Evolutionary conservation across 495 filamentous ascomycete genomes (phyloP).

Genomic region (Hyaloscypha finlandica): DNA sequence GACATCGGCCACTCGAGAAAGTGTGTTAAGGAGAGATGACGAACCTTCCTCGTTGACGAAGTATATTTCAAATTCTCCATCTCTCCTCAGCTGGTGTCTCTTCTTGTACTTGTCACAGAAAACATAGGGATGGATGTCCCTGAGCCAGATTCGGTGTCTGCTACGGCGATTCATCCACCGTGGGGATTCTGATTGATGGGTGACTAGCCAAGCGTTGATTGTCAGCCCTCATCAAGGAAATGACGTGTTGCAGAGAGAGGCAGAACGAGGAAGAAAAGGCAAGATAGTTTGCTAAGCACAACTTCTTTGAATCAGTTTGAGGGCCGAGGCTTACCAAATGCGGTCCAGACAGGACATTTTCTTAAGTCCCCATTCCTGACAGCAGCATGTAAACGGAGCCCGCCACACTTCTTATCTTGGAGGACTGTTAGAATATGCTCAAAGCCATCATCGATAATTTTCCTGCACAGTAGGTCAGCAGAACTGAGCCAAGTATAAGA

Average conservation of each 20-base stretch:
- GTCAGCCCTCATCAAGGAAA: background rate
- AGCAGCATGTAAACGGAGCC: constrained; percentile 56
- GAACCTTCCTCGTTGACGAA: constrained; percentile 27
- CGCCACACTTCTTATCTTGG: constrained; percentile 62
- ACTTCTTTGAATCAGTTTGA: background rate
- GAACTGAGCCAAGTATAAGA: background rate
- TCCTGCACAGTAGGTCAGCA: constrained; percentile 41
- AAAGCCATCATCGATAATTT: constrained; percentile 70
- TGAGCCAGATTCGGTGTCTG: constrained; percentile 57
- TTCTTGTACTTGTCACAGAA: constrained; percentile 60
- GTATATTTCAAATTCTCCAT: constrained; percentile 31
- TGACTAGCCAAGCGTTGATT: constrained; percentile 45
- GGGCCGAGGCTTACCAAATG: constrained; percentile 53
- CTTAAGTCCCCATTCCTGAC: constrained; percentile 51
- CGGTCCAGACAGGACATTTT: constrained; percentile 71
- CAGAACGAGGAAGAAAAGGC: background rate
- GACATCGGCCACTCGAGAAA: background rate
- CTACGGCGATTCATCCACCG: constrained; percentile 58
- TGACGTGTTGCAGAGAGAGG: background rate
- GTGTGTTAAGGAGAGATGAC: constrained; percentile 5
- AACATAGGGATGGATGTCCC: constrained; percentile 61
- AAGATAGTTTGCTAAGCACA: background rate
- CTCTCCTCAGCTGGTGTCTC: constrained; percentile 25
- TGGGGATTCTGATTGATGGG: constrained; percentile 54
- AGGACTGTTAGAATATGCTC: constrained; percentile 73